Conservation (phyloP, 108 stramenopile species). For the Skeletonema menzelii region DNA sequence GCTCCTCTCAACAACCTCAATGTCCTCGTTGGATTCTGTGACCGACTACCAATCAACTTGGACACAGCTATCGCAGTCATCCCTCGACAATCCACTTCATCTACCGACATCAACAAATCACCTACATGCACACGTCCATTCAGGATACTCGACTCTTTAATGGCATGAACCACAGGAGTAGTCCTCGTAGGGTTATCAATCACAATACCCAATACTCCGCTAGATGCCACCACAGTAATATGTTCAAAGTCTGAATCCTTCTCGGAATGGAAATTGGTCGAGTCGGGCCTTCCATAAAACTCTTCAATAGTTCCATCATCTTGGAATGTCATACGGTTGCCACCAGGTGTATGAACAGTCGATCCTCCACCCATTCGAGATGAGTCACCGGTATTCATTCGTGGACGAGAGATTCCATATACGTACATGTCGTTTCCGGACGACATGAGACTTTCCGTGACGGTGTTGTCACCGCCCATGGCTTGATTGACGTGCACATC, state of each 20-base stretch:
- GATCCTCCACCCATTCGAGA: background rate
- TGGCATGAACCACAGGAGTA: constrained; percentile 68
- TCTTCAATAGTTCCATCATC: constrained; percentile 8
- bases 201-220: constrained; percentile 73
- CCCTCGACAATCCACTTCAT: constrained; percentile 64
- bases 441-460: constrained; percentile 5
- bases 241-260: constrained; percentile 12
- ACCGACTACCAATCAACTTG: constrained; percentile 46
- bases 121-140: constrained; percentile 59
- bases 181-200: constrained; percentile 71
- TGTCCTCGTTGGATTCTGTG: constrained; percentile 8
- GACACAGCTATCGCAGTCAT: constrained; percentile 74
- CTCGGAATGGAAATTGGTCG: background rate
- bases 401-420: background rate
- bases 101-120: constrained; percentile 67
- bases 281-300: background rate
- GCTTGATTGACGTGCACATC: background rate
- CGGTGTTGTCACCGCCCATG: constrained; percentile 1
- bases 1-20: constrained; percentile 12
- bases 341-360: background rate
- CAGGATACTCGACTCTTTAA: constrained; percentile 64
- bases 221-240: constrained; percentile 40
- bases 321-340: constrained; percentile 5
- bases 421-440: constrained; percentile 9
- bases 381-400: background rate